phyloP scores from a whole-genome alignment of 306 rosid genomes.

The Senna siamea region DNA sequence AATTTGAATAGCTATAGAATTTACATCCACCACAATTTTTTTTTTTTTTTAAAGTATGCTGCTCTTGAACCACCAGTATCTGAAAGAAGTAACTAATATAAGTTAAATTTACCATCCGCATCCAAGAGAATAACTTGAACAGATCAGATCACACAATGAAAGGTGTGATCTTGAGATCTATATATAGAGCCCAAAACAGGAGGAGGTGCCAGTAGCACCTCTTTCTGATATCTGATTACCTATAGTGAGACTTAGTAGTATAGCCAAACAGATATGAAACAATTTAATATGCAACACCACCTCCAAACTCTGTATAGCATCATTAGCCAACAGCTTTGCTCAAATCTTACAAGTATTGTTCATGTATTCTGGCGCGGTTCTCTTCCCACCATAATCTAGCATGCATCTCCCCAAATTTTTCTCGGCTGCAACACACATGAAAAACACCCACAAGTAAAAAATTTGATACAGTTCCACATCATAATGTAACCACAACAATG shows the following conservation, averaged over 20 bases:
- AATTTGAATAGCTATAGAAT: conserved; percentile 45
- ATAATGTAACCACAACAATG: conserved; percentile 20
- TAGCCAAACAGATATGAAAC: conserved; percentile 53
- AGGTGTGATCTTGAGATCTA: conserved; percentile 39
- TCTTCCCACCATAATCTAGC: conserved; percentile 99
- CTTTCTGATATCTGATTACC: conserved; percentile 45
- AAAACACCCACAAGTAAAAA: conserved; percentile 23
- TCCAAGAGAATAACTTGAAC: no score
- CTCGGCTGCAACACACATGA: conserved; percentile 70
- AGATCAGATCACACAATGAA: conserved; percentile 28
- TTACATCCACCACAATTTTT: conserved; percentile 47
- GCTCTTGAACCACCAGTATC: conserved; percentile 36
- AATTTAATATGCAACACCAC: conserved; percentile 51
- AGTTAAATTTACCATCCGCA: no score
- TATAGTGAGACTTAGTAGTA: conserved; percentile 55
- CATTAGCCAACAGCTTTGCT: conserved; percentile 34
- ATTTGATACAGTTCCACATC: conserved; percentile 29
- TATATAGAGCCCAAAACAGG: conserved; percentile 45
- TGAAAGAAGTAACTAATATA: conserved; percentile 27
- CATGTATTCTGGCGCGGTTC: conserved; percentile 94
- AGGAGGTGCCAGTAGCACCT: conserved; percentile 55
- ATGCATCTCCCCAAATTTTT: conserved; percentile 93
- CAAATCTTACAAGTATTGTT: conserved; percentile 76
- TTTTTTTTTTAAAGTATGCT: conserved; percentile 32
- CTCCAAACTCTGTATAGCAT: conserved; percentile 49